Conservation (phyloP, 192 early-diverging fungal species). For the Backusella luteola region DNA sequence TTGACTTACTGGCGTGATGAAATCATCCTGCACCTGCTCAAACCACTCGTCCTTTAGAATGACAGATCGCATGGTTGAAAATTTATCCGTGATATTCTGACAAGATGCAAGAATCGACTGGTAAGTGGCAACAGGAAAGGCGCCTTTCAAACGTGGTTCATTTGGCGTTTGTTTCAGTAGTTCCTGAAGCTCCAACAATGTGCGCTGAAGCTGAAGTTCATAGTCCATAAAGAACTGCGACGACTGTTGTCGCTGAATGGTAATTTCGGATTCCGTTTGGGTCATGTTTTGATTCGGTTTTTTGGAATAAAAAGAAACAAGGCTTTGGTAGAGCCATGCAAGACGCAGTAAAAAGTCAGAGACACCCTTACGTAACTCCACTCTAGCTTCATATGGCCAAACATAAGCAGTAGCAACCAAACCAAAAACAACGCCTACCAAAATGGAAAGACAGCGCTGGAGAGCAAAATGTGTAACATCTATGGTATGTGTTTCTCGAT, state of each 20-base stretch:
- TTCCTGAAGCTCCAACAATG: slow-evolving; percentile 60
- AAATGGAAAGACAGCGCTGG: slow-evolving; percentile 62
- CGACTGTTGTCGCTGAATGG: slow-evolving; percentile 24
- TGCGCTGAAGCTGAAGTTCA: slow-evolving; percentile 66
- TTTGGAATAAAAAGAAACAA: slow-evolving; percentile 57
- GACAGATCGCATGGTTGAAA: slow-evolving; percentile 72
- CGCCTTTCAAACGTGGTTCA: slow-evolving; percentile 82
- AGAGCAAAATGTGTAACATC: slow-evolving; percentile 55
- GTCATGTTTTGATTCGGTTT: slow-evolving; percentile 6
- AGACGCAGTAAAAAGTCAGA: slow-evolving; percentile 71
- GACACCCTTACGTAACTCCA: slow-evolving; percentile 72
- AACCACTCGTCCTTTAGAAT: slow-evolving; percentile 59
- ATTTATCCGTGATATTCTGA: slow-evolving; percentile 74
- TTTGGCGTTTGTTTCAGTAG: slow-evolving; percentile 70
- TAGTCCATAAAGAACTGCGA: slow-evolving; percentile 65
- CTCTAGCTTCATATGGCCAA: slow-evolving; percentile 85
- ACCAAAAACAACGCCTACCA: slow-evolving; percentile 69
- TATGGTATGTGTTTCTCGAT: slow-evolving; percentile 54
- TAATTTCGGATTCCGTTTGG: slow-evolving; percentile 13
- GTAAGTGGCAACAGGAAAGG: slow-evolving; percentile 69
- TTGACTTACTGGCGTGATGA: slow-evolving; percentile 58
- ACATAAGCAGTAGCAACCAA: slow-evolving; percentile 68
- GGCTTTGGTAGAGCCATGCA: slow-evolving; percentile 66
- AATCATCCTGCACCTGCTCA: slow-evolving; percentile 49
- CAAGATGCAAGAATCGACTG: slow-evolving; percentile 63